Conservation (phyloP, 164 flowering plant species). For the Hamamelis virginiana region DNA sequence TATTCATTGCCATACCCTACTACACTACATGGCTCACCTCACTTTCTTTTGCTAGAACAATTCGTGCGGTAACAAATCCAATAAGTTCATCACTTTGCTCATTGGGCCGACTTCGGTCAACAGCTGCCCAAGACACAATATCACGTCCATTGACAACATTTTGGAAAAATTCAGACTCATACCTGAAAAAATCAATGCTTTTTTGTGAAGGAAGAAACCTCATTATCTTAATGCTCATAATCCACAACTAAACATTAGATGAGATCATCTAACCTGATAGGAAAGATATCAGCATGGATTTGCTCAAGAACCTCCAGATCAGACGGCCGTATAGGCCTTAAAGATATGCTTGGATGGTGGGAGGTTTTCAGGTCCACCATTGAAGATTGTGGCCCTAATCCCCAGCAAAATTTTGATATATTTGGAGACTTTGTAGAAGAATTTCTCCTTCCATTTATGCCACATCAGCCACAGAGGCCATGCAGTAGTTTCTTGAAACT, state of each 20-base stretch:
- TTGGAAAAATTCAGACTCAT: slow-evolving; percentile 87
- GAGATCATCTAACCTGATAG: slow-evolving; percentile 65
- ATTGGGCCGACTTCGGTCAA: slow-evolving; percentile 70
- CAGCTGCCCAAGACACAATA: slow-evolving; percentile 95
- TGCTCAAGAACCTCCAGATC: slow-evolving; percentile 69
- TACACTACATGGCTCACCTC: slow-evolving; percentile 53
- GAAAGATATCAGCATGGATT: slow-evolving; percentile 77
- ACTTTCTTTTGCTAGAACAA: slow-evolving; percentile 72
- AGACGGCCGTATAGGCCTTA: slow-evolving; percentile 74
- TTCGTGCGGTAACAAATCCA: slow-evolving; percentile 91
- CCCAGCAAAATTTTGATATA: slow-evolving; percentile 34
- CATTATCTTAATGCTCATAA: neutral
- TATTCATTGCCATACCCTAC: too few species aligned
- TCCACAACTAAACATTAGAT: neutral
- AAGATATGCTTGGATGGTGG: slow-evolving; percentile 55
- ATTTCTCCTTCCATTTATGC: slow-evolving; percentile 46
- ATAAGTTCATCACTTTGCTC: slow-evolving; percentile 70
- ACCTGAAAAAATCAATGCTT: slow-evolving; percentile 50
- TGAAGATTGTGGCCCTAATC: slow-evolving; percentile 34
- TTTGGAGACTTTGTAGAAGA: slow-evolving; percentile 17
- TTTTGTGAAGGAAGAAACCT: slow-evolving; percentile 5
- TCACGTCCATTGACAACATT: slow-evolving; percentile 81
- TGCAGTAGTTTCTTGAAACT: slow-evolving; percentile 16
- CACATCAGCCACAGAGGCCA: slow-evolving; percentile 32
- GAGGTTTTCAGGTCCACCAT: slow-evolving; percentile 55